Percentiles rank a stretch among this genome's conserved stretches.
Conservation (phyloP, 2,329 filamentous ascomycete genomes). For the Aspergillus quadricinctus region DNA sequence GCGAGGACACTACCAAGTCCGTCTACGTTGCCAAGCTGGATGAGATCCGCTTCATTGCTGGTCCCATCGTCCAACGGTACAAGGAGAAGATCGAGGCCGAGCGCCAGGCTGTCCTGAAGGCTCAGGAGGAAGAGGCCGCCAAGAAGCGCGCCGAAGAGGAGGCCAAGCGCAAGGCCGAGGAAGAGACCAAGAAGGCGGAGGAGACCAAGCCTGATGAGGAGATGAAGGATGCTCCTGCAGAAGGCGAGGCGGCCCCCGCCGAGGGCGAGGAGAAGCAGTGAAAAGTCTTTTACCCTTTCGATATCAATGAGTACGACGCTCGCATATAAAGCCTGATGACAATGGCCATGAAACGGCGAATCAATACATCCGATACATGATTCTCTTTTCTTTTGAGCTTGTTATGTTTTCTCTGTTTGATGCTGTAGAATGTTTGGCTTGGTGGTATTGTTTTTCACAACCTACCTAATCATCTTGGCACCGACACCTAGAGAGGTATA, state of each 20-base stretch:
- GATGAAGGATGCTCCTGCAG: conserved; percentile 58
- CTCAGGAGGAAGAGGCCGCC: conserved; percentile 61
- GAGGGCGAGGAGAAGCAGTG: conserved; percentile 38
- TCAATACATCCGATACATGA: conserved; percentile 12
- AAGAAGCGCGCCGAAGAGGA: conserved; percentile 64
- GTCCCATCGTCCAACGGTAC: conserved; percentile 88
- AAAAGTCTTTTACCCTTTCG: conserved; percentile 9
- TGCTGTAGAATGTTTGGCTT: not conserved
- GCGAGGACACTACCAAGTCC: conserved; percentile 89
- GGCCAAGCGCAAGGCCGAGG: conserved; percentile 72
- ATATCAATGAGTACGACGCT: conserved; percentile 10
- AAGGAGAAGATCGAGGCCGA: conserved; percentile 91
- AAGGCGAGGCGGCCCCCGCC: conserved; percentile 29
- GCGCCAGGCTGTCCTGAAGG: conserved; percentile 65
- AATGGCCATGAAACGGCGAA: conserved; percentile 19
- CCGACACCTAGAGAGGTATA: not conserved
- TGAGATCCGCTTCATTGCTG: conserved; percentile 85
- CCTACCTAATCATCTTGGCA: not conserved
- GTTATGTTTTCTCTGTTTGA: not conserved
- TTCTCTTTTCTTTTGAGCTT: conserved; percentile 4
- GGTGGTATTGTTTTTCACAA: not conserved
- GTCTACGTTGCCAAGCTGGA: conserved; percentile 94
- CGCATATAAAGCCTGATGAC: conserved; percentile 17
- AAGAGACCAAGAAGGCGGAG: conserved; percentile 55
- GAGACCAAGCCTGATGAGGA: conserved; percentile 44